Conservation (phyloP, 1,284 basidiomycete species). For the Irpex sp. region DNA sequence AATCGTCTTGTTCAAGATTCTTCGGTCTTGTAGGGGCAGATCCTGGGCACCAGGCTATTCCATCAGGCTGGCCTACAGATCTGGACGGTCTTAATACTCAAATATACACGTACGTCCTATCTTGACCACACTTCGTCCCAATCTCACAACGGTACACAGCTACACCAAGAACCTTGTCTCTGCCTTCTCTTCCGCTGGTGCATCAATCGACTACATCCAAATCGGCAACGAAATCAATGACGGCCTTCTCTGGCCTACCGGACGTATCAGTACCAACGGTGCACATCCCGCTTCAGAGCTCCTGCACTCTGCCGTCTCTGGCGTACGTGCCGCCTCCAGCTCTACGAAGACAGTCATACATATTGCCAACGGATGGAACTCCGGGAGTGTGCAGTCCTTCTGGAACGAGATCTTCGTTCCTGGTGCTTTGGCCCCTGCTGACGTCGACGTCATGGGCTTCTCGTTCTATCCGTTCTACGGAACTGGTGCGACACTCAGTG, state of each 20-base stretch:
- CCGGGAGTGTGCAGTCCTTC: conserved; percentile 41
- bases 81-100: conserved; percentile 48
- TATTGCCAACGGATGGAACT: conserved; percentile 63
- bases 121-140: neutral
- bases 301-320: conserved; percentile 52
- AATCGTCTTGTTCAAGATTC: neutral
- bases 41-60: conserved; percentile 58
- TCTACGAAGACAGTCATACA: conserved; percentile 54
- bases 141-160: conserved; percentile 23
- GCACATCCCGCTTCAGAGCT: conserved; percentile 55
- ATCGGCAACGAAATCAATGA: conserved; percentile 64
- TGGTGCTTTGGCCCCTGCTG: conserved; percentile 44
- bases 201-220: conserved; percentile 42
- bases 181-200: conserved; percentile 49
- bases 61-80: conserved; percentile 52
- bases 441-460: conserved; percentile 60
- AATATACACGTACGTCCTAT: conserved; percentile 43
- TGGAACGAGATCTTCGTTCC: conserved; percentile 50
- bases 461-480: conserved; percentile 67
- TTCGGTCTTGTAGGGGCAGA: conserved; percentile 47
- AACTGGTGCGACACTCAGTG: conserved; percentile 48
- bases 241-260: conserved; percentile 60
- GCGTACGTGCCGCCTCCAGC: conserved; percentile 39
- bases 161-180: conserved; percentile 52
- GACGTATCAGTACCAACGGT: conserved; percentile 49